Evolutionary conservation across 768 basidiomycete species (phyloP), one percentile per base, ranked within the genome.

Genomic region (Heimioporus sp.): DNA sequence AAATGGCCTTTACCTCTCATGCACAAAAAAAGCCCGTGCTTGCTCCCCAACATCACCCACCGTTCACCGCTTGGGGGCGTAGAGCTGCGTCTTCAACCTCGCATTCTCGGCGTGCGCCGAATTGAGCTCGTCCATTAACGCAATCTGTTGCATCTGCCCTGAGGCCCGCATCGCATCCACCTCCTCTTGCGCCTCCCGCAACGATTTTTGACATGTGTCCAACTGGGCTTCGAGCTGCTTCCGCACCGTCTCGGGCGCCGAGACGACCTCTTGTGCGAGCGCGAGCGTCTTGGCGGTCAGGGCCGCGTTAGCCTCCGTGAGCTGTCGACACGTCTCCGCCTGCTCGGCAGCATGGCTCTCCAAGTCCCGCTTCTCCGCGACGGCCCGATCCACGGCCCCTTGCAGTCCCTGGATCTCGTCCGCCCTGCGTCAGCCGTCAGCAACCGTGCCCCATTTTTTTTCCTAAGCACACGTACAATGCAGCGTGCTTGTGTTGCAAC

Each of bases 71-170:
- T 81, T 86, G 55, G 76, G 66, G 20, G 77, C 77, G 46, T 90
- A 78, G 58, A 93, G 60, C 67, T 92, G 91, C 31, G 83, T 80
- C 40, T 87, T 78, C 53, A 93, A 64, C 36, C 67, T 81, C 37
- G 73, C 76, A 61, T 93, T 92, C 72, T 92, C 90, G 50, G 80
- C 85, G 72, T 92, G 90, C 71, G 87, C 78, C 46, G 79, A 76
- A 65, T 91, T 93, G 60, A 96, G 77, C 73, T 96, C 92, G 63
- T 97, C 93, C 39, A 99, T 76, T 49, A 99, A 65, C 31, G 87
- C 86, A 49, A 92, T 83, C 57, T 87, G 77, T 72, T 95, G 93
- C 10, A 76, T 80, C 71, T 92, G 88, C 62, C 94, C 91, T 15
- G 83, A 81, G 57, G 72, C 76, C 38, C 76, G 77, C 78, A 88